Conservation (phyloP, 2,329 filamentous ascomycete genomes). For the Lasiodiplodia hormozganensis region DNA sequence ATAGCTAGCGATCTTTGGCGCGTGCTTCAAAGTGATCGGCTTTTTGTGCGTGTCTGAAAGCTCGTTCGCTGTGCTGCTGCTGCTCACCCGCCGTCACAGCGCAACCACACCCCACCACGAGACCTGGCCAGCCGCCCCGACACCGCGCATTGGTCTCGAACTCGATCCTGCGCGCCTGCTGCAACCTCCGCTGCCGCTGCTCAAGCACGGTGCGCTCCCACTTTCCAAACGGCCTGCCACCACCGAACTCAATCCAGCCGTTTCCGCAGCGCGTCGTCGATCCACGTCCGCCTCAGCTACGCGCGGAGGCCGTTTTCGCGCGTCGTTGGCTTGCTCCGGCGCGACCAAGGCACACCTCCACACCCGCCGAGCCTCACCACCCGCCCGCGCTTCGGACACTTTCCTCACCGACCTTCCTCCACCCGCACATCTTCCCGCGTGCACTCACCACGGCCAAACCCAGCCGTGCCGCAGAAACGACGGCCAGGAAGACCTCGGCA, state of each 20-base stretch:
- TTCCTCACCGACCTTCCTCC: slow-evolving; percentile 31
- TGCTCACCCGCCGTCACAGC: background rate
- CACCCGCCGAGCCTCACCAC: background rate
- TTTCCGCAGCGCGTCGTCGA: background rate
- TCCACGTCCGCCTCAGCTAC: background rate
- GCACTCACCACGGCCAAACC: background rate
- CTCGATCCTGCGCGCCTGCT: background rate
- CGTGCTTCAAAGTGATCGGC: background rate
- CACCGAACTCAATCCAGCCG: background rate
- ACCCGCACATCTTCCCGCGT: slow-evolving; percentile 16
- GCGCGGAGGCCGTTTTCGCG: background rate
- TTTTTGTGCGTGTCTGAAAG: background rate
- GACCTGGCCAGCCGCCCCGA: background rate
- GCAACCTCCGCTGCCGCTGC: slow-evolving; percentile 2
- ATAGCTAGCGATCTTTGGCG: background rate
- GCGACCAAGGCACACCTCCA: background rate
- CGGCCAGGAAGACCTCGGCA: background rate
- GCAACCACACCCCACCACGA: slow-evolving; percentile 15
- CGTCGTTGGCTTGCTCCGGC: background rate
- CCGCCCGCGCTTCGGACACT: background rate
- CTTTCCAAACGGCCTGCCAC: background rate
- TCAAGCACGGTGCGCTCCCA: background rate
- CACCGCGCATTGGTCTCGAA: background rate
- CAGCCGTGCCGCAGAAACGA: background rate
- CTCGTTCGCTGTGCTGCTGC: background rate